Base-by-base conservation (phyloP, 805 yeast genomes). In the Teunomyces atbi region DNA sequence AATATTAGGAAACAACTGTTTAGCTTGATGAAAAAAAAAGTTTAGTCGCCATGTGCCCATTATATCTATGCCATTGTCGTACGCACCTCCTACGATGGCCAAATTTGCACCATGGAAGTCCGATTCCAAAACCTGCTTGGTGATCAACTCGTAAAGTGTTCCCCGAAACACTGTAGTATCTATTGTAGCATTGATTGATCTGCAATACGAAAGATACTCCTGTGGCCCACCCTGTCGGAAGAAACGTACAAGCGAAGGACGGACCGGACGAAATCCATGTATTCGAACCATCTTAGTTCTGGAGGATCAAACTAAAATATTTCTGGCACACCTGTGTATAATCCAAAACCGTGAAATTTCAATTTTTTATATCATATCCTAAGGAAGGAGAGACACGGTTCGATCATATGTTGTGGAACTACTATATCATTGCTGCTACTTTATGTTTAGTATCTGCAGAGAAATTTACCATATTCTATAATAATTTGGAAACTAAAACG, bases 31-130 rank as follows among this genome's bases (percentile, higher is more conserved):
- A 12, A 42, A 56, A 56, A 59, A 58, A 35, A 50, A 54, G 21
- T 53, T 45, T 40, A 74, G 58, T 45, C 76, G 62, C 84, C 85
- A 80, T 35, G 65, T 65, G 0, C 84, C 84, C 16, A 76, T 56
- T 4, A 82, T 57, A 55, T 82, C 86, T 3, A 81, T 64, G 0
- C 86, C 86, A 44, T 74, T 69, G 52, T 82, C 86, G 42, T 73
- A 71, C 1, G 80, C 66, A 1, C 85, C 83, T 1, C 86, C 86
- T 33, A 68, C 72, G 35, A 78, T 73, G 1, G 65, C 49, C 39
- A 79, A 46, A 28, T 67, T 57, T 12, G 56, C 53, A 37, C 78
- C 66, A 15, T 68, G 59, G 20, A 79, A 64, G n/a, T 60, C 52
- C 1, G 61, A 41, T 46, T 68, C 65, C 3, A 82, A 59, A 29